Percentiles rank a stretch among this genome's conserved stretches.
These are phyloP conservation scores for Botryotinia calthae DNA, from an alignment of 2,329 filamentous ascomycete genomes.

Conservation along the genomic window DNA sequence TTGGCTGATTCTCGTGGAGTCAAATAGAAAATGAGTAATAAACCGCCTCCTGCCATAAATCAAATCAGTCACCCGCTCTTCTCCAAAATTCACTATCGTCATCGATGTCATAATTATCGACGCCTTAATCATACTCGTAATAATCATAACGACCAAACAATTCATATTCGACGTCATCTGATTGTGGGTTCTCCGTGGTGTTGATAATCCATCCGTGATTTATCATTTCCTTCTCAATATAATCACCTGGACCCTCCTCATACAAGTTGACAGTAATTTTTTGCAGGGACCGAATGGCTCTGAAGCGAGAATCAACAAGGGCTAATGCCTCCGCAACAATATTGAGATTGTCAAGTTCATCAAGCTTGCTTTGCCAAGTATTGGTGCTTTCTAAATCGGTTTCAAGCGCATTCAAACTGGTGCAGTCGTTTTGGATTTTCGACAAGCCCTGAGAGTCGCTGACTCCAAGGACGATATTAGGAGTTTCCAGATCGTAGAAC, in stretches of 20 bases:
- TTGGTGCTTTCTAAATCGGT: slow-evolving; percentile 19
- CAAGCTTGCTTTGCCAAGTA: slow-evolving; percentile 11
- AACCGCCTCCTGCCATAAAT: neutral
- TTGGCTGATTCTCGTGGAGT: neutral
- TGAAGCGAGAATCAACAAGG: slow-evolving; percentile 29
- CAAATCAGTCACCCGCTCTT: neutral
- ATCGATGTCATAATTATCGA: neutral
- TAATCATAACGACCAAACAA: neutral
- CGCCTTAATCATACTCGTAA: neutral
- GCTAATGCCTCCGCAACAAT: slow-evolving; percentile 25
- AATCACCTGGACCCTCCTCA: slow-evolving; percentile 24
- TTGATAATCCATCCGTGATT: slow-evolving; percentile 31
- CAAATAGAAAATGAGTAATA: neutral
- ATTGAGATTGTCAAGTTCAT: slow-evolving; percentile 18
- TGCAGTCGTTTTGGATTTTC: slow-evolving; percentile 27
- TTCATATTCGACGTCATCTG: slow-evolving; percentile 22
- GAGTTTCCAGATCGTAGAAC: slow-evolving; percentile 21
- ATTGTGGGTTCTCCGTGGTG: slow-evolving; percentile 22
- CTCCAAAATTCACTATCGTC: slow-evolving; percentile 17
- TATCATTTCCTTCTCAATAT: slow-evolving; percentile 29
- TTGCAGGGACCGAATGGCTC: slow-evolving; percentile 30
- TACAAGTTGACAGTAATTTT: slow-evolving; percentile 31
- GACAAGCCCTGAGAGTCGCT: slow-evolving; percentile 21
- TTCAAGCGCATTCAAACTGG: slow-evolving; percentile 26
- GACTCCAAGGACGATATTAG: slow-evolving; percentile 20